These are phyloP conservation scores for Neovahlkampfia damariscottae DNA, from an alignment of 78 protist genomes.

Conservation along the genomic window DNA sequence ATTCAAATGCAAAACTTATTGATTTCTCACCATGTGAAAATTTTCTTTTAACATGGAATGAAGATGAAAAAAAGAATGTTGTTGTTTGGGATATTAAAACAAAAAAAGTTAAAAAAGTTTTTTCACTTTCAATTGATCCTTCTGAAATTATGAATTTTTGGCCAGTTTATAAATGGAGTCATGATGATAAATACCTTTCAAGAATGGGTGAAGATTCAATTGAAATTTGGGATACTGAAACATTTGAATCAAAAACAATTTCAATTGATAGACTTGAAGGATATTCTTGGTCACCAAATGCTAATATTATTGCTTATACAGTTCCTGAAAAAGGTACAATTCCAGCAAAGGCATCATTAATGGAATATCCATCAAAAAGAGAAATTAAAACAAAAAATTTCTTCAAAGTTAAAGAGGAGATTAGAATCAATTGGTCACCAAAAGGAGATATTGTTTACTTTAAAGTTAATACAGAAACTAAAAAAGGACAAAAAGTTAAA, in stretches of 20 bases:
- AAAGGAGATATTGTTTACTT: no score
- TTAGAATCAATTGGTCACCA: no score
- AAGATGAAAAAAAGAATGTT: not conserved
- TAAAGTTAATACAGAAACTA: not conserved
- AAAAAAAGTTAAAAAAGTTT: slow-evolving; percentile 18
- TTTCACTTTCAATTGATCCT: not conserved
- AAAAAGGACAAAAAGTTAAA: no score
- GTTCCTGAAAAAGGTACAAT: not conserved
- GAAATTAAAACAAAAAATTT: not conserved
- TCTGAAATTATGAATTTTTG: slow-evolving; percentile 15
- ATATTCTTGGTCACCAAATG: not conserved
- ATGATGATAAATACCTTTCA: slow-evolving; percentile 62
- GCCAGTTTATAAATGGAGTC: slow-evolving; percentile 71
- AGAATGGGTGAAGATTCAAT: slow-evolving; percentile 10
- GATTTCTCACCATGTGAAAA: slow-evolving; percentile 73
- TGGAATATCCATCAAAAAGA: not conserved
- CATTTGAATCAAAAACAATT: not conserved
- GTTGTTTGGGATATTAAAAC: slow-evolving; percentile 61
- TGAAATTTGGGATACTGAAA: no score
- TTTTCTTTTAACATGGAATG: slow-evolving; percentile 52
- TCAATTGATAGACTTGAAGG: not conserved
- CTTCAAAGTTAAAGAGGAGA: no score
- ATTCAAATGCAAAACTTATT: slow-evolving; percentile 52
- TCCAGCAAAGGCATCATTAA: not conserved
- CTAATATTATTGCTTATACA: not conserved